Evolutionary conservation across 2,329 filamentous ascomycete genomes (phyloP).

Genomic region (Anthostomella pinea): DNA sequence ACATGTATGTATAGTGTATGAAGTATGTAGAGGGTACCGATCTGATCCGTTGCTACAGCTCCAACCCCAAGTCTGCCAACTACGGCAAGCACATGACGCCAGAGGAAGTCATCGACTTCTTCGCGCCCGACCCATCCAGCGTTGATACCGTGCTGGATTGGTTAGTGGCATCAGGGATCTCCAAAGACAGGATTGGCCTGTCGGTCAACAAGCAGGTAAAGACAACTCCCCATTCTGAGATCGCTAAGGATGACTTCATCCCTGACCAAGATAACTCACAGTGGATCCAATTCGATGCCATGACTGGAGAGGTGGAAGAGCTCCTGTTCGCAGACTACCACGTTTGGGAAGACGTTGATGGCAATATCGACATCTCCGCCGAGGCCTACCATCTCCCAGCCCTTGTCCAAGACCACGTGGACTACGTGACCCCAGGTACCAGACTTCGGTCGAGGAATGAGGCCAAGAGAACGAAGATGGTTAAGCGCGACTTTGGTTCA

Average conservation of each 20-base stretch:
- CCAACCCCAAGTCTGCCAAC: constrained; percentile 25
- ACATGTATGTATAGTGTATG: constrained; percentile 22
- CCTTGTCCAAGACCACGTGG: constrained; percentile 23
- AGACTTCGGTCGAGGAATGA: constrained; percentile 14
- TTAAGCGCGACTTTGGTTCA: constrained; percentile 12
- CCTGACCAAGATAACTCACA: constrained; percentile 16
- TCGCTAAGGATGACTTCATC: no score
- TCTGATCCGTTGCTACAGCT: constrained; percentile 12
- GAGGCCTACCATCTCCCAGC: constrained; percentile 24
- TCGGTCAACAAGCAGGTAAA: constrained; percentile 26
- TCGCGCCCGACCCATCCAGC: constrained; percentile 33
- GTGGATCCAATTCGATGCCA: constrained; percentile 38
- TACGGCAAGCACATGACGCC: constrained; percentile 39
- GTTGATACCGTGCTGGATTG: constrained; percentile 33
- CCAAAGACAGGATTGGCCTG: constrained; percentile 17
- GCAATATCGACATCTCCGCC: constrained; percentile 17
- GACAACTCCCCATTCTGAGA: neutral
- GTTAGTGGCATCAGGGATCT: constrained; percentile 32
- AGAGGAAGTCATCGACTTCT: constrained; percentile 36
- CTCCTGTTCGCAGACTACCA: constrained; percentile 36
- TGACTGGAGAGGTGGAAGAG: constrained; percentile 31
- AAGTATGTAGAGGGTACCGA: constrained; percentile 6
- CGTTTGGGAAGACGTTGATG: constrained; percentile 31
- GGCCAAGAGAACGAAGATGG: constrained; percentile 10
- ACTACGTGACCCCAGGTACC: constrained; percentile 25